These are phyloP conservation scores for Nakaseomyces kungkrabaensis DNA, from an alignment of 1,139 yeast species.

Conservation along the genomic window DNA sequence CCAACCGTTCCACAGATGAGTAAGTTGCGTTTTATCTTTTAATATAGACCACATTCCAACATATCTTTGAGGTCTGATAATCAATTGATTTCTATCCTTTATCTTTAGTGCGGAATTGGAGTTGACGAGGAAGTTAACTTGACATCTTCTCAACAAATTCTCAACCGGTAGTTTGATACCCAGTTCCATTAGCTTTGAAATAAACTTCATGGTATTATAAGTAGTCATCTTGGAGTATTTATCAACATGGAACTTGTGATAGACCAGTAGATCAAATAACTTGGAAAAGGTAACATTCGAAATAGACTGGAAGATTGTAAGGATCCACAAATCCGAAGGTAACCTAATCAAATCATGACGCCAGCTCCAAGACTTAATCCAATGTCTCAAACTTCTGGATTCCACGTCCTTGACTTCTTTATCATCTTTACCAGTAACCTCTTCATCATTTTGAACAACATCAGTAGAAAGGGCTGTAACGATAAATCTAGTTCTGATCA, in stretches of 20 bases:
- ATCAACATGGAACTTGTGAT: conserved; percentile 59
- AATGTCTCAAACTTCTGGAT: conserved; percentile 30
- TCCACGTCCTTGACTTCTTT: conserved; percentile 5
- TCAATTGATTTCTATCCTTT: conserved; percentile 23
- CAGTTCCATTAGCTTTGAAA: conserved; percentile 55
- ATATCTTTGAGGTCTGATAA: conserved; percentile 46
- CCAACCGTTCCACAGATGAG: conserved; percentile 80
- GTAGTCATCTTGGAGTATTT: conserved; percentile 53
- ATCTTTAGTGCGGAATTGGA: conserved; percentile 9
- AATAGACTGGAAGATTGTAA: conserved; percentile 45
- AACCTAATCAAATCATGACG: conserved; percentile 27
- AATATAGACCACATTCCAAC: conserved; percentile 43
- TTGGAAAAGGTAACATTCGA: conserved; percentile 41
- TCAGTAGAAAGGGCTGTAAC: conserved; percentile 38
- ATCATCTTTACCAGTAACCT: background rate
- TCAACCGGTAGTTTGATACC: conserved; percentile 79
- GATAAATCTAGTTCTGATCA: conserved; percentile 68
- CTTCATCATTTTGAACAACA: background rate
- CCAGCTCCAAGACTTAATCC: conserved; percentile 32
- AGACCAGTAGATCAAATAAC: conserved; percentile 64
- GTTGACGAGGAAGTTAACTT: conserved; percentile 47
- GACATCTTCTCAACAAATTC: conserved; percentile 75
- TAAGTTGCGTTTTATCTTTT: conserved; percentile 32
- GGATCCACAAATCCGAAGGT: conserved; percentile 20
- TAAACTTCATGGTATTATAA: conserved; percentile 43